These are phyloP conservation scores for Ocimum tenuiflorum DNA, from an alignment of 257 asterid genomes.

Conservation along the genomic window DNA sequence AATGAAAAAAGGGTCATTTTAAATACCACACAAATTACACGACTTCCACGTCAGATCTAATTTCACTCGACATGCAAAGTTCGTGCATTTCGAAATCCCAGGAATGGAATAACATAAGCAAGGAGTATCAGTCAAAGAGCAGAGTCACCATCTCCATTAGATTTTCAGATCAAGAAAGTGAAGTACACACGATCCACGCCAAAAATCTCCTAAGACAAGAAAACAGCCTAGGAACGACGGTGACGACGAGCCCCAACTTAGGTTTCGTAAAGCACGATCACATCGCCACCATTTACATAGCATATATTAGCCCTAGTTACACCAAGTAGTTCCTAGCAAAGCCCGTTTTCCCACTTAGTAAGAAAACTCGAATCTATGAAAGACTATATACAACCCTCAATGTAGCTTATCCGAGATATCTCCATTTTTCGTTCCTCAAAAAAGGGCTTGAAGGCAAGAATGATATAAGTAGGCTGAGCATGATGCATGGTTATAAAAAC, in stretches of 20 bases:
- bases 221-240: slow-evolving; percentile 20
- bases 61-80: no score
- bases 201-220: slow-evolving; percentile 36
- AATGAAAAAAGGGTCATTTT: no score
- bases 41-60: no score
- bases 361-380: slow-evolving; percentile 27
- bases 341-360: slow-evolving; percentile 22
- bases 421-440: slow-evolving; percentile 25
- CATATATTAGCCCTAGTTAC: slow-evolving; percentile 19
- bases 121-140: background rate
- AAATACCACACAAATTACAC: no score
- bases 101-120: background rate
- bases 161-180: background rate
- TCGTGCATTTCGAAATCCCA: background rate
- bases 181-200: slow-evolving; percentile 24
- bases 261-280: slow-evolving; percentile 18
- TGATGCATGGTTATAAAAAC: slow-evolving; percentile 36
- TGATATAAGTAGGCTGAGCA: slow-evolving; percentile 34
- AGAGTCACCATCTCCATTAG: background rate
- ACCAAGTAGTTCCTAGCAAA: slow-evolving; percentile 6
- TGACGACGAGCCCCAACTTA: slow-evolving; percentile 15
- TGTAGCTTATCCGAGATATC: slow-evolving; percentile 36
- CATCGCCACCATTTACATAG: slow-evolving; percentile 15
- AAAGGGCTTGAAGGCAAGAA: slow-evolving; percentile 32
- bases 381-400: slow-evolving; percentile 48